Evolutionary conservation across 805 yeast genomes (phyloP).

Genomic region (Kazachstania bromeliacearum): DNA sequence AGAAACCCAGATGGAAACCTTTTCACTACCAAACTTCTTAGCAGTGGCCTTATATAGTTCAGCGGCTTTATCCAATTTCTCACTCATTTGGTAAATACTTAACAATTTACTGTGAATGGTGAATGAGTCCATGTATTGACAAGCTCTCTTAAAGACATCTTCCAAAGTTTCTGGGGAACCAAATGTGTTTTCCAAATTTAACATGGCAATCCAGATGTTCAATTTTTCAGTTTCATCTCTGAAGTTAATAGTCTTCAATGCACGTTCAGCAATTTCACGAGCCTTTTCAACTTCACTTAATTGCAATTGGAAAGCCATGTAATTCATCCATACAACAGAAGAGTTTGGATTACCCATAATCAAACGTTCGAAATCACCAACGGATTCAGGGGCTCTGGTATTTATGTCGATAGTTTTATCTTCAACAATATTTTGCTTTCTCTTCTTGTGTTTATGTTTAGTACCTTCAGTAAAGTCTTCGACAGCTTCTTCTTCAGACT

Average conservation of each 20-base stretch:
- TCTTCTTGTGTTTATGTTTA: slow-evolving; percentile 40
- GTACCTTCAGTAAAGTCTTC: slow-evolving; percentile 39
- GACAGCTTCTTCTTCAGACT: slow-evolving; percentile 48
- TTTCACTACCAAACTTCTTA: slow-evolving; percentile 69
- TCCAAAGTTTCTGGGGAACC: slow-evolving; percentile 80
- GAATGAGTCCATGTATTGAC: slow-evolving; percentile 85
- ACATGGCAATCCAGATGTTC: slow-evolving; percentile 91
- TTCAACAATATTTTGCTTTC: slow-evolving; percentile 38
- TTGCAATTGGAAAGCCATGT: slow-evolving; percentile 95
- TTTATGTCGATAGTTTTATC: slow-evolving; percentile 81
- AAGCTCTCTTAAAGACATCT: slow-evolving; percentile 70
- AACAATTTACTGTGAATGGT: slow-evolving; percentile 73
- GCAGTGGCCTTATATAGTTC: slow-evolving; percentile 54
- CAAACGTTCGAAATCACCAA: slow-evolving; percentile 83
- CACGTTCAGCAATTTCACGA: slow-evolving; percentile 86
- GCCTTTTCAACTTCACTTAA: slow-evolving; percentile 91
- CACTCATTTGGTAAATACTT: slow-evolving; percentile 65
- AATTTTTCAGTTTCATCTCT: slow-evolving; percentile 89
- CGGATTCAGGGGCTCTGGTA: slow-evolving; percentile 85
- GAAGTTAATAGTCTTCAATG: slow-evolving; percentile 78
- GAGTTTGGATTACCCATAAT: slow-evolving; percentile 89
- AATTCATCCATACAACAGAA: slow-evolving; percentile 93
- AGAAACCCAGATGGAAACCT: slow-evolving; percentile 68
- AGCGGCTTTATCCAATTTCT: slow-evolving; percentile 62
- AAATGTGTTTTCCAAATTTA: slow-evolving; percentile 88